These are phyloP conservation scores for Fusarium abutilonis DNA, from an alignment of 2,329 filamentous ascomycete genomes.

Conservation along the genomic window DNA sequence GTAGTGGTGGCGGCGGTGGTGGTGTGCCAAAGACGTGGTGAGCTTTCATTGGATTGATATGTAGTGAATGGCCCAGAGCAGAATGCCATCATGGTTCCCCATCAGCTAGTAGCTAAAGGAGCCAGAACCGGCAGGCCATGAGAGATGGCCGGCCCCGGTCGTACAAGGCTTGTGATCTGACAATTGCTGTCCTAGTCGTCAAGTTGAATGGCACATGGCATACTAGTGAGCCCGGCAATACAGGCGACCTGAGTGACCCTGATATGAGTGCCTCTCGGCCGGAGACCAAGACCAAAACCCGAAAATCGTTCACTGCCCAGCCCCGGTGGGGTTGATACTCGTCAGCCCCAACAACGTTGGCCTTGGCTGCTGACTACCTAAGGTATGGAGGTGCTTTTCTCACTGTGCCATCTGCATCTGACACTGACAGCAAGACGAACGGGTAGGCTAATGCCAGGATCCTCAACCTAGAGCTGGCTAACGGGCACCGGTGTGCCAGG, in stretches of 20 bases:
- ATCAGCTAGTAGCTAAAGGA: slow-evolving; percentile 14
- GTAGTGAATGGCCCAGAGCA: slow-evolving; percentile 38
- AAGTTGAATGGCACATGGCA: slow-evolving; percentile 11
- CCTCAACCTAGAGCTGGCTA: slow-evolving; percentile 38
- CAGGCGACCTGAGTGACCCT: slow-evolving; percentile 17
- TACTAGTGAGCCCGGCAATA: slow-evolving; percentile 1
- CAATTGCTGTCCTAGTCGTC: slow-evolving; percentile 13
- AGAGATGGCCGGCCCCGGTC: slow-evolving; percentile 31
- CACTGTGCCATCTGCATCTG: slow-evolving; percentile 45
- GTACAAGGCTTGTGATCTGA: slow-evolving; percentile 29
- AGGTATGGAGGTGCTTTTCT: slow-evolving; percentile 12
- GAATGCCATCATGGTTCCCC: slow-evolving; percentile 31
- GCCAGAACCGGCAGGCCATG: slow-evolving; percentile 11
- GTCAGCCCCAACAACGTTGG: slow-evolving; percentile 22
- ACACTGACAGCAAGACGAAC: slow-evolving; percentile 46
- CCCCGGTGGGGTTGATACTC: slow-evolving; percentile 25
- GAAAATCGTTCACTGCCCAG: slow-evolving; percentile 17
- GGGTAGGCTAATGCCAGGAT: slow-evolving; percentile 51
- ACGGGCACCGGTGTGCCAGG: slow-evolving; percentile 43
- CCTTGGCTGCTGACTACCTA: slow-evolving; percentile 9
- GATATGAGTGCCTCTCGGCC: slow-evolving; percentile 28
- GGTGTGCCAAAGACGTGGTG: slow-evolving; percentile 52
- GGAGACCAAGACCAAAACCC: slow-evolving; percentile 31
- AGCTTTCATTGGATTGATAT: slow-evolving; percentile 48
- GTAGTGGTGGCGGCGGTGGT: slow-evolving; percentile 40